These are phyloP conservation scores for Elsinoe batatas DNA, from an alignment of 2,329 filamentous ascomycete genomes.

Conservation along the genomic window DNA sequence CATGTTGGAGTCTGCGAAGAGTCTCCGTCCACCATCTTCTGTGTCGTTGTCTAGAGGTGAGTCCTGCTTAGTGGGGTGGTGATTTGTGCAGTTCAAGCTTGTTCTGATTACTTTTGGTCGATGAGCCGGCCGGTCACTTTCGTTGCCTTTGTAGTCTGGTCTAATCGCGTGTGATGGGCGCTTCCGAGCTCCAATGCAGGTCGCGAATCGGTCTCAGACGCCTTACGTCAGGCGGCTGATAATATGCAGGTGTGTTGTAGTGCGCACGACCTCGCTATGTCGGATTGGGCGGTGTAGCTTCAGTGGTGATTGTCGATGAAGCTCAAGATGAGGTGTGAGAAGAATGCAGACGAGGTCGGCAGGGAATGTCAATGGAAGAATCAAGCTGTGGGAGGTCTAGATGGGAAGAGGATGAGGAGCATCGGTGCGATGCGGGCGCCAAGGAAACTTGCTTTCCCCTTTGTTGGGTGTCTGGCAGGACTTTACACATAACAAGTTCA, in stretches of 20 bases:
- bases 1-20: conserved; percentile 74
- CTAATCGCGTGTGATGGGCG: not conserved
- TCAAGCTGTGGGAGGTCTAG: conserved; percentile 4
- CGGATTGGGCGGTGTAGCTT: not conserved
- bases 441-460: conserved; percentile 1
- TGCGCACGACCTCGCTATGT: not conserved
- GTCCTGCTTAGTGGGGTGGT: not conserved
- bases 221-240: conserved; percentile 13
- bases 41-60: conserved; percentile 2
- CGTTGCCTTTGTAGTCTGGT: not conserved
- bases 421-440: conserved; percentile 12
- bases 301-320: not conserved
- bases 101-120: not conserved
- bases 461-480: not conserved
- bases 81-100: not conserved
- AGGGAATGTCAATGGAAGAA: not conserved
- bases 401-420: not conserved
- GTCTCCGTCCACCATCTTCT: conserved; percentile 86
- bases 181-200: conserved; percentile 5
- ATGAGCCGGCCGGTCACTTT: not conserved
- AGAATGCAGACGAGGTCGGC: conserved; percentile 4
- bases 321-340: not conserved
- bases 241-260: conserved; percentile 3
- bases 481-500: not conserved
- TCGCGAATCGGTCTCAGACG: not conserved